Conservation (phyloP, 345 rosid genomes). For the Microcos paniculata region DNA sequence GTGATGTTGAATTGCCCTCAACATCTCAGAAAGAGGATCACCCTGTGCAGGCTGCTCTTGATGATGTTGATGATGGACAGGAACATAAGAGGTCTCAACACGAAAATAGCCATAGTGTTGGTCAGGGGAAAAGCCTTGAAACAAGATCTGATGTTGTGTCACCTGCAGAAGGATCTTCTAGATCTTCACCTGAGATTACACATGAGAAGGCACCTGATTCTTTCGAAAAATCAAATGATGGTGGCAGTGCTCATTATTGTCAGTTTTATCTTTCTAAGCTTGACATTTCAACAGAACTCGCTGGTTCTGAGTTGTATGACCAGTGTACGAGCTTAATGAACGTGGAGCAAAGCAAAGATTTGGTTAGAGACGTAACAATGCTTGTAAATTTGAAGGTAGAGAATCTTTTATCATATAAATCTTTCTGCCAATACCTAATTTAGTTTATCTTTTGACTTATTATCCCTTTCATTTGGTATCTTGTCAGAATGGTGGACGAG, state of each 20-base stretch:
- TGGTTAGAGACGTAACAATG: conserved; percentile 42
- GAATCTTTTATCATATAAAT: not conserved
- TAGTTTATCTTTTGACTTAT: conserved; percentile 10
- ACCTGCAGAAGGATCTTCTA: conserved; percentile 43
- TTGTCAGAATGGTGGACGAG: conserved; percentile 71
- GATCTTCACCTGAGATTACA: conserved; percentile 30
- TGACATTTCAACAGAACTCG: conserved; percentile 79
- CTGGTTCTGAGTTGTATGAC: conserved; percentile 57
- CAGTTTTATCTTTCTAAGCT: conserved; percentile 75
- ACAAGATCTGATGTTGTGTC: conserved; percentile 40
- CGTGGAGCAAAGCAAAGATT: conserved; percentile 31
- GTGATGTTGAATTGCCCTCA: conserved; percentile 57
- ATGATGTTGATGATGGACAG: conserved; percentile 47
- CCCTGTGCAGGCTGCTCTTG: conserved; percentile 47
- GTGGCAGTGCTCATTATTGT: conserved; percentile 26
- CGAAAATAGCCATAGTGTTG: conserved; percentile 38
- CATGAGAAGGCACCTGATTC: conserved; percentile 38
- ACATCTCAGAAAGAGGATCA: conserved; percentile 59
- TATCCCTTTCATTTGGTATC: not conserved
- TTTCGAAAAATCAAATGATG: conserved; percentile 32
- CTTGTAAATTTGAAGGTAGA: conserved; percentile 69
- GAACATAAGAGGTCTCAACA: conserved; percentile 36
- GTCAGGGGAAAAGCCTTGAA: conserved; percentile 47
- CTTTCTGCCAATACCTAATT: not conserved
- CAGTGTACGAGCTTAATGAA: conserved; percentile 46